Base-by-base conservation (phyloP, 1,284 basidiomycete genomes). In the Amylostereum areolatum region DNA sequence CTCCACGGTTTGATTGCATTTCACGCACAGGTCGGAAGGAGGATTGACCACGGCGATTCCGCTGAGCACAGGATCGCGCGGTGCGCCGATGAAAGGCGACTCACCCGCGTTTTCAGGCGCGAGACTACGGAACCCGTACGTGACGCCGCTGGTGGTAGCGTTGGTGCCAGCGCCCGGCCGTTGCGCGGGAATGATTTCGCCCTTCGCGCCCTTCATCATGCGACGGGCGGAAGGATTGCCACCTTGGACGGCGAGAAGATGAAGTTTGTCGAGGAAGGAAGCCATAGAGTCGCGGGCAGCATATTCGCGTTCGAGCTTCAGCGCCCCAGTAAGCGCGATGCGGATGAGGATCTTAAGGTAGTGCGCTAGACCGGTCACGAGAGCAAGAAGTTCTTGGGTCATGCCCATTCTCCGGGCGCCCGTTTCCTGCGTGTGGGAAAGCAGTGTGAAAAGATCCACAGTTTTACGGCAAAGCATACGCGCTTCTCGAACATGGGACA, bases 301-400 rank as follows among this genome's bases (percentile, higher is more conserved):
- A 60, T 91, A 81, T 61, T 99, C 96, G 52, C 94, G 78, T 67
- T 99, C 97, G 41, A 99, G 79, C 68, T 92, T 97, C 56, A 99
- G 80, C 2, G 95, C 92, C 18, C 94, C 94, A 0, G 97, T 98
- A 41, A 99, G 75, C 5, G 97, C 95, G 55, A 99, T 98, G 45
- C 96, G 89, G 60, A 99, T 99, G 48, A 99, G 81, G 65, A 99
- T 98, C 74, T 99, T 99, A 65, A 99, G 85, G 68, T 99, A 99
- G 69, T 99, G 96, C 3, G 96, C 96, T 30, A 99, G 78, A 33
- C 97, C 96, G 0, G 97, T 99, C 50, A 99, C 96, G 44, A 99
- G 84, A n/a, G 94, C 92, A 33, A 99, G 81, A 6, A 99, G 75
- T 61, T 99, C 96, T 68, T 97, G 92, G 18, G 95, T 97, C 85